Evolutionary conservation across 2,329 filamentous ascomycete genomes (phyloP).

Genomic region (Trichoderma sp.): DNA sequence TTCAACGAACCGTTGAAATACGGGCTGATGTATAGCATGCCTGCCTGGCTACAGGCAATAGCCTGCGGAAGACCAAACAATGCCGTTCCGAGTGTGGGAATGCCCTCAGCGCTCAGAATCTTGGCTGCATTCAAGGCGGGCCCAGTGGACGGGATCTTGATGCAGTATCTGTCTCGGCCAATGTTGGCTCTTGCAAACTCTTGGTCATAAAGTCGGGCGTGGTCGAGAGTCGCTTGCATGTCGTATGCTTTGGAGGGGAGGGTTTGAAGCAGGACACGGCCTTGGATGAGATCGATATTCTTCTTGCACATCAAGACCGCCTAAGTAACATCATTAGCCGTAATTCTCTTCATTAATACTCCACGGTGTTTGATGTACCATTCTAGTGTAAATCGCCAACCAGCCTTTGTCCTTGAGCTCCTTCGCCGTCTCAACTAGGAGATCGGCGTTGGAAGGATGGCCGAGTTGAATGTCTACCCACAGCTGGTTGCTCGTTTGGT

Average conservation of each 20-base stretch:
- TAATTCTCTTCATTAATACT: not conserved
- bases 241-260: slow-evolving; percentile 47
- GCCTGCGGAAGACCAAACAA: slow-evolving; percentile 48
- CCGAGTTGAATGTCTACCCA: slow-evolving; percentile 47
- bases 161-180: slow-evolving; percentile 44
- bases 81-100: slow-evolving; percentile 46
- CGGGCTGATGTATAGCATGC: slow-evolving; percentile 47
- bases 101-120: slow-evolving; percentile 42
- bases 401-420: slow-evolving; percentile 46
- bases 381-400: slow-evolving; percentile 48
- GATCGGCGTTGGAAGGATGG: slow-evolving; percentile 41
- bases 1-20: slow-evolving; percentile 44
- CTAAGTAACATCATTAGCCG: slow-evolving; percentile 23
- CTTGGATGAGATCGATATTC: slow-evolving; percentile 34
- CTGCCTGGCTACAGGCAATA: slow-evolving; percentile 47
- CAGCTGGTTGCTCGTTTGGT: slow-evolving; percentile 51
- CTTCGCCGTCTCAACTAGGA: slow-evolving; percentile 40
- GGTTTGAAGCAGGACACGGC: slow-evolving; percentile 48
- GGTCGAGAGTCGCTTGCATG: slow-evolving; percentile 42
- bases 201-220: slow-evolving; percentile 44
- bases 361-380: slow-evolving; percentile 28
- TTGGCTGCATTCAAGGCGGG: slow-evolving; percentile 43
- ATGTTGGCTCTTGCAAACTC: slow-evolving; percentile 47
- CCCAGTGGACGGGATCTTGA: slow-evolving; percentile 51
- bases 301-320: slow-evolving; percentile 43